Evolutionary conservation across 345 rosid species (phyloP).

Genomic region (Lumnitzera littorea): DNA sequence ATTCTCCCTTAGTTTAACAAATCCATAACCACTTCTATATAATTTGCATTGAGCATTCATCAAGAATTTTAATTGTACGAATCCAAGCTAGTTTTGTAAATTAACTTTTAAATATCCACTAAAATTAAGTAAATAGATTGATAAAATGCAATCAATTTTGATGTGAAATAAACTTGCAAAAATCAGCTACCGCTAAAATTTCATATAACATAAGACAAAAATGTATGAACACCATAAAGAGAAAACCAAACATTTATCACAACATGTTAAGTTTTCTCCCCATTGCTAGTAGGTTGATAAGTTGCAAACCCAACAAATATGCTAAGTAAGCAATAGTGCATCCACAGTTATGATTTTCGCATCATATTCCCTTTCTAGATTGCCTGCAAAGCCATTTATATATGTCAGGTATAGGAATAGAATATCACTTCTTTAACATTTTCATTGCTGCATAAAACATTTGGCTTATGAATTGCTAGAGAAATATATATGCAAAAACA

Average conservation of each 20-base stretch:
- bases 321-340: neutral
- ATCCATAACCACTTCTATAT: conserved; percentile 38
- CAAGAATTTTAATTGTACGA: no score
- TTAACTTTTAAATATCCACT: no score
- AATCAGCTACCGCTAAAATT: no score
- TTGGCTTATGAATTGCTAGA: no score
- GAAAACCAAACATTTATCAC: no score
- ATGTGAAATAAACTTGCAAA: no score
- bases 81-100: no score
- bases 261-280: no score
- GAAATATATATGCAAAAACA: neutral
- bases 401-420: conserved; percentile 31
- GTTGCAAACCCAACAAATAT: no score
- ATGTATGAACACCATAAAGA: no score
- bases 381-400: conserved; percentile 53
- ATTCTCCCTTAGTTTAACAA: conserved; percentile 31
- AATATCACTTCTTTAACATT: conserved; percentile 38
- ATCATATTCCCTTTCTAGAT: conserved; percentile 39
- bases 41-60: conserved; percentile 19
- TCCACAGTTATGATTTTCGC: conserved; percentile 28
- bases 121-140: neutral
- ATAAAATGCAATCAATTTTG: neutral
- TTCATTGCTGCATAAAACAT: conserved; percentile 17
- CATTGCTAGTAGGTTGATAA: no score
- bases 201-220: neutral